Evolutionary conservation across 2,329 filamentous ascomycete genomes (phyloP).

Genomic region (Seiridium unicorne): DNA sequence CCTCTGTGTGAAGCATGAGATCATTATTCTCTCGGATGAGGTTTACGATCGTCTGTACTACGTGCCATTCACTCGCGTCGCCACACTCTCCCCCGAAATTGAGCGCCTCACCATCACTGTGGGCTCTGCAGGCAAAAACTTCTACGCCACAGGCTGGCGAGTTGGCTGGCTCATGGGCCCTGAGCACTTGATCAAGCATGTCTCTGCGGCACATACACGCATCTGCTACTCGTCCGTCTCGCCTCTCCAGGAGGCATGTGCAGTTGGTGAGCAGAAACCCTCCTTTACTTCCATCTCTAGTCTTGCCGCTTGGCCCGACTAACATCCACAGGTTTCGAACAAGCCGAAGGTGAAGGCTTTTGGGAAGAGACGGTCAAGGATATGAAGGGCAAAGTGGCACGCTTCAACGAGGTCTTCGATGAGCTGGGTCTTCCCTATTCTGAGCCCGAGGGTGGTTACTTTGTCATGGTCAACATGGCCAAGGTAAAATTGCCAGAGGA

Average conservation of each 20-base stretch:
- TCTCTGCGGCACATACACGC: slow-evolving; percentile 86
- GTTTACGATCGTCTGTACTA: slow-evolving; percentile 97
- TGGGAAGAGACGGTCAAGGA: slow-evolving; percentile 81
- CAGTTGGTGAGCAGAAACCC: slow-evolving; percentile 56
- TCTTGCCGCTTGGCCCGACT: not conserved
- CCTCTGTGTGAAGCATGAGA: slow-evolving; percentile 86
- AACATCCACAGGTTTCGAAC: slow-evolving; percentile 64
- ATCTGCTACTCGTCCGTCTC: slow-evolving; percentile 96
- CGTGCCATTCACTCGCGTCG: slow-evolving; percentile 89
- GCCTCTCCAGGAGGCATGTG: slow-evolving; percentile 89
- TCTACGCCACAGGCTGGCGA: slow-evolving; percentile 96
- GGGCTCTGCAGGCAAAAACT: slow-evolving; percentile 95
- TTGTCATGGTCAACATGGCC: slow-evolving; percentile 89
- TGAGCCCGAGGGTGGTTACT: slow-evolving; percentile 95
- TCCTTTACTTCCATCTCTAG: not conserved
- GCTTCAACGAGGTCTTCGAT: slow-evolving; percentile 79
- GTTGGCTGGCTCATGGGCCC: slow-evolving; percentile 93
- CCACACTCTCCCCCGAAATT: slow-evolving; percentile 86
- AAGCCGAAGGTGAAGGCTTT: slow-evolving; percentile 81
- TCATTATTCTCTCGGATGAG: slow-evolving; percentile 89
- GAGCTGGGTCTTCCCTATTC: slow-evolving; percentile 80
- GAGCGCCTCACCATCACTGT: slow-evolving; percentile 88
- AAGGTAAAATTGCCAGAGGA: slow-evolving; percentile 80
- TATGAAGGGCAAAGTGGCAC: slow-evolving; percentile 86
- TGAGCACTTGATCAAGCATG: slow-evolving; percentile 84